Base-by-base conservation (phyloP, 345 rosid species). In the Psidium friedrichsthalianum region DNA sequence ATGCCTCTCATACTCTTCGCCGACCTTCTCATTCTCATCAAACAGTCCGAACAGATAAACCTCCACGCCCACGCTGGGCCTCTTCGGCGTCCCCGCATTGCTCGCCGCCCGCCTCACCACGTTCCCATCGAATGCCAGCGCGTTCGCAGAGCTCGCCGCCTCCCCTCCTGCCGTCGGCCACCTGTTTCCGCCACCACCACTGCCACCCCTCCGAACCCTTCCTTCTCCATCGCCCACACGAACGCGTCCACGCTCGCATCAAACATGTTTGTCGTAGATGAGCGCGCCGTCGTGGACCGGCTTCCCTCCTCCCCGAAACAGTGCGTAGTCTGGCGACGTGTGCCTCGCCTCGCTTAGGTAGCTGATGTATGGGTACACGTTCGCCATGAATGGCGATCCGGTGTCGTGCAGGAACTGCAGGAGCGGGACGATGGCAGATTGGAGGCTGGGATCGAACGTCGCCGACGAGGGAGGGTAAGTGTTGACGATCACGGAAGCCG, bases 381-480 rank as follows among this genome's bases (percentile, higher is more conserved):
- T 90, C 11, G 84, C 86, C 92, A 88, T 88, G 54, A 90, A 81
- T 11, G 92, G 91, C 8, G 90, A 86, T 15, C 86, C 49, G 25
- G 86, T 82, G 51, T 81, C 83, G 29, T n/a, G 82, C 25, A 91
- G 49, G 86, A 88, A 89, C 82, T 84, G 84, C 74, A 88, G 84
- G 56, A 90, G 89, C 20, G 86, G 89, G 54, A 58, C 29, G 42
- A 88, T 69, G 14, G 49, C 56, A 14, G 88, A 51, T 25, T 24
- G 86, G 27, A 87, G n/a, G 29, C 76, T 7, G 51, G 92, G 91
- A 84, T 90, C 89, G 82, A 90, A 89, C 3, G 42, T 58, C 4
- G 88, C 90, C 1, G 89, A 86, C 8, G 92, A 90, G 16, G 93
- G 91, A 76, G 92, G 93, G 36, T 86, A 89, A 1, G 90, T 88